Conservation (phyloP, 1,284 basidiomycete species). For the Trichosporon asahii region DNA sequence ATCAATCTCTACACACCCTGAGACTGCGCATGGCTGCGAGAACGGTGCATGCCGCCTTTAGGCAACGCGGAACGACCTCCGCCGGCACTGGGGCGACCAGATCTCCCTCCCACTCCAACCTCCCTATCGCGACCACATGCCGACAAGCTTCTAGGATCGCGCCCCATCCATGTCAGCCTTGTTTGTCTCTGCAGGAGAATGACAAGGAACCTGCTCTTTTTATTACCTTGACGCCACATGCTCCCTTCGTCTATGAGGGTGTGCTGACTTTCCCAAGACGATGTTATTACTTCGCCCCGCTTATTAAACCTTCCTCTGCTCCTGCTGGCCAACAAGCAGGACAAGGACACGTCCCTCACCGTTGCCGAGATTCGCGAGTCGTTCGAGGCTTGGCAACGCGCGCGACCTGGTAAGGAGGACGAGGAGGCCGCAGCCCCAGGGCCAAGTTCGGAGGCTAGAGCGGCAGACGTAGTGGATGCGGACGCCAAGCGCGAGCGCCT, state of each 20-base stretch:
- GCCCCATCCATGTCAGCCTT: not conserved
- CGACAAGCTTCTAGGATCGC: not conserved
- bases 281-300: slow-evolving; percentile 75
- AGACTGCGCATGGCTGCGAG: not conserved
- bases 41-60: not conserved
- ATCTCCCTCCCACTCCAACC: too few species aligned
- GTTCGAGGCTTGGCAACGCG: slow-evolving; percentile 72
- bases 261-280: slow-evolving; percentile 60
- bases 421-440: not conserved
- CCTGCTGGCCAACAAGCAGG: slow-evolving; percentile 90
- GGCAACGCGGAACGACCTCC: not conserved
- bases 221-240: not conserved
- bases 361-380: slow-evolving; percentile 84
- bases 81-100: not conserved
- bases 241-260: not conserved
- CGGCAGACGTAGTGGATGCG: slow-evolving; percentile 3
- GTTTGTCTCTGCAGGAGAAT: too few species aligned
- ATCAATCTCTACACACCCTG: not conserved
- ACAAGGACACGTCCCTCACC: slow-evolving; percentile 69
- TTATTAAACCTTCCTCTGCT: slow-evolving; percentile 82
- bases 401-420: slow-evolving; percentile 13
- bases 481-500: slow-evolving; percentile 55
- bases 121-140: not conserved
- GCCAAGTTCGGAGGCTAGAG: slow-evolving; percentile 6
- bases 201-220: not conserved